phyloP scores from a whole-genome alignment of 202 grass and related monocot genomes.

The Setaria italica region DNA sequence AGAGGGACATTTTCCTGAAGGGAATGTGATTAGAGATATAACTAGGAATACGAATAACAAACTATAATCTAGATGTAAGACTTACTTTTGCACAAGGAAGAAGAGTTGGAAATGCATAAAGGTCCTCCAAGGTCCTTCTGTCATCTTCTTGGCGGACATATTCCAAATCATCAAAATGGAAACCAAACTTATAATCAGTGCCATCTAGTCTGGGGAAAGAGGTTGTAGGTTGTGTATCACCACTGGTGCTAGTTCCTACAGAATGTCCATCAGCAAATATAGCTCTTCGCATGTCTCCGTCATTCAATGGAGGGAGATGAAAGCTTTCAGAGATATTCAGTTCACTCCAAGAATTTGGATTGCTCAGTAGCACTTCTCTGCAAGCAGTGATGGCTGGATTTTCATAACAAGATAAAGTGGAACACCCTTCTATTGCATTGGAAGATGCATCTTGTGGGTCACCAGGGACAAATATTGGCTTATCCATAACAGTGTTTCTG shows the following conservation, averaged over 20 bases:
- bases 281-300: conserved; percentile 66
- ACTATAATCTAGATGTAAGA: conserved; percentile 37
- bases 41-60: conserved; percentile 32
- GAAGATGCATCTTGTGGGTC: conserved; percentile 36
- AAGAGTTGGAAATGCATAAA: conserved; percentile 87
- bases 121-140: conserved; percentile 63
- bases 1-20: conserved; percentile 69
- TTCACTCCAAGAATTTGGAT: conserved; percentile 64
- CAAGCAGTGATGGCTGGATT: conserved; percentile 79
- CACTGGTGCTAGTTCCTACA: conserved; percentile 41
- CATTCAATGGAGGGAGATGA: conserved; percentile 80
- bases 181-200: conserved; percentile 92
- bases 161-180: conserved; percentile 69
- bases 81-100: conserved; percentile 79
- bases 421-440: conserved; percentile 32
- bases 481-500: conserved; percentile 44
- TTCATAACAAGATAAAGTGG: conserved; percentile 47
- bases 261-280: conserved; percentile 65
- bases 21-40: conserved; percentile 41
- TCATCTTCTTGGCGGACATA: conserved; percentile 64
- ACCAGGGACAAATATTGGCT: conserved; percentile 35
- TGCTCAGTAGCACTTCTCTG: conserved; percentile 58
- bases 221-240: conserved; percentile 36
- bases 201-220: conserved; percentile 51
- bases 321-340: conserved; percentile 83